Evolutionary conservation across 2,329 filamentous ascomycete species (phyloP).

Genomic region (Tolypocladium sp.): DNA sequence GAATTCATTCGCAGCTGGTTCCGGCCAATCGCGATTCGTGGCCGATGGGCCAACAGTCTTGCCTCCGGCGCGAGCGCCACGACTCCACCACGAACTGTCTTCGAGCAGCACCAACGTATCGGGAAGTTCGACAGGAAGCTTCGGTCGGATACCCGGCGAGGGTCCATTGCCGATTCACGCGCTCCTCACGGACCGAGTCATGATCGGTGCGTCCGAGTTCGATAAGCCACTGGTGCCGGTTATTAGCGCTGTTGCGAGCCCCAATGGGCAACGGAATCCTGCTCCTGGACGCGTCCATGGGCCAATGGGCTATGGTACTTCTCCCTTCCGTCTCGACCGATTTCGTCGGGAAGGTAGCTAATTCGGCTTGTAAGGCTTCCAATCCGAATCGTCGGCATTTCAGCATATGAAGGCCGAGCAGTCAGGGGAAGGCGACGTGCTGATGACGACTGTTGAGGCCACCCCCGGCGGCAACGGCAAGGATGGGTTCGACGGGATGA

Average conservation of each 20-base stretch:
- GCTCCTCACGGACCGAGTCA: slow-evolving; percentile 33
- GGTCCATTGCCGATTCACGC: slow-evolving; percentile 45
- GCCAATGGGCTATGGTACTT: slow-evolving; percentile 26
- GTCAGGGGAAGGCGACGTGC: slow-evolving; percentile 17
- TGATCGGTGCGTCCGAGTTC: slow-evolving; percentile 7
- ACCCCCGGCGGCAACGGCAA: slow-evolving; percentile 11
- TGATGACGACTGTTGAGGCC: slow-evolving; percentile 18
- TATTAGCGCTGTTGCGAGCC: slow-evolving; percentile 9
- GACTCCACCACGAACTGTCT: slow-evolving; percentile 35
- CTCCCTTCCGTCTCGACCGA: slow-evolving; percentile 6
- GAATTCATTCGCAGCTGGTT: background rate
- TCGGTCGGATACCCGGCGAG: slow-evolving; percentile 35
- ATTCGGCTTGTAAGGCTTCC: slow-evolving; percentile 21
- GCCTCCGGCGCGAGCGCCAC: slow-evolving; percentile 20
- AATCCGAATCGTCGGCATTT: slow-evolving; percentile 21
- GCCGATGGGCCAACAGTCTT: slow-evolving; percentile 17
- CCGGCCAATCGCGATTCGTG: slow-evolving; percentile 10
- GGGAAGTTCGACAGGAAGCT: slow-evolving; percentile 24
- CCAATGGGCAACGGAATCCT: slow-evolving; percentile 13
- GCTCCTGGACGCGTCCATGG: slow-evolving; percentile 13
- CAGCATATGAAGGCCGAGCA: slow-evolving; percentile 20
- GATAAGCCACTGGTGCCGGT: slow-evolving; percentile 5
- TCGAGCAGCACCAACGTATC: slow-evolving; percentile 34
- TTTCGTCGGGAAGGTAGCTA: slow-evolving; percentile 15
- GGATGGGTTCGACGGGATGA: slow-evolving; percentile 44